A percentile compares a stretch with the other conserved stretches of the same genome.
Conservation (phyloP, 768 basidiomycete genomes). For the Mycena belliarum region DNA sequence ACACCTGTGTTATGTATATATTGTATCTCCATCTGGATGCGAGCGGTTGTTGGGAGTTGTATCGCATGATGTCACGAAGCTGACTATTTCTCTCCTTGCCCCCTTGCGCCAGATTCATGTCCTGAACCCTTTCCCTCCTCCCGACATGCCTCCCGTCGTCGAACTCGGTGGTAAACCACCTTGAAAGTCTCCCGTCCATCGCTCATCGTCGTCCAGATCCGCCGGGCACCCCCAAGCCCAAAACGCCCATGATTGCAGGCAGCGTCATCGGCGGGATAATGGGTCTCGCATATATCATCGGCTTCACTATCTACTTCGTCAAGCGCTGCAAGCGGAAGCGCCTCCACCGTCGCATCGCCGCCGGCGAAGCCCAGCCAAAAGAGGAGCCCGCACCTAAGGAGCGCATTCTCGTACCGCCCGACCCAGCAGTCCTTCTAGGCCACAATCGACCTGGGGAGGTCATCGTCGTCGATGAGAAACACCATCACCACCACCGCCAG, state of each 20-base stretch:
- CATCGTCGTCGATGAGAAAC: constrained; percentile 21
- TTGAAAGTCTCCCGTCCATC: not conserved
- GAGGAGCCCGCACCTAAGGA: constrained; percentile 42
- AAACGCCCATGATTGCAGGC: constrained; percentile 65
- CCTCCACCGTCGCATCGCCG: constrained; percentile 42
- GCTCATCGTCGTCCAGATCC: not conserved
- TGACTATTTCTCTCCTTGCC: not conserved
- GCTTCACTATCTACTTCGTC: constrained; percentile 57
- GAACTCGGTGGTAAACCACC: not conserved
- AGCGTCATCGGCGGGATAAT: constrained; percentile 55
- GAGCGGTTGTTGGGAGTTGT: not conserved
- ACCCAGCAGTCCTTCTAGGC: constrained; percentile 65
- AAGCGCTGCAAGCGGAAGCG: constrained; percentile 52
- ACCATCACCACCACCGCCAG: constrained; percentile 13
- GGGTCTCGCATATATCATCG: constrained; percentile 54
- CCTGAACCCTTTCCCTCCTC: not conserved
- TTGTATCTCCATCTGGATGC: not conserved
- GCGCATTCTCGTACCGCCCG: constrained; percentile 60
- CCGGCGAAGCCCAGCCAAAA: constrained; percentile 45
- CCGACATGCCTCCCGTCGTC: not conserved
- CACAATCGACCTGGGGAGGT: constrained; percentile 43
- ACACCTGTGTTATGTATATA: too few species aligned
- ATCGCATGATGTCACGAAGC: not conserved
- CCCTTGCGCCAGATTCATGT: not conserved
- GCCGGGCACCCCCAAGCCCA: constrained; percentile 46